These are phyloP conservation scores for Fusarium liriodendri DNA, from an alignment of 2,329 filamentous ascomycete genomes.

Conservation along the genomic window DNA sequence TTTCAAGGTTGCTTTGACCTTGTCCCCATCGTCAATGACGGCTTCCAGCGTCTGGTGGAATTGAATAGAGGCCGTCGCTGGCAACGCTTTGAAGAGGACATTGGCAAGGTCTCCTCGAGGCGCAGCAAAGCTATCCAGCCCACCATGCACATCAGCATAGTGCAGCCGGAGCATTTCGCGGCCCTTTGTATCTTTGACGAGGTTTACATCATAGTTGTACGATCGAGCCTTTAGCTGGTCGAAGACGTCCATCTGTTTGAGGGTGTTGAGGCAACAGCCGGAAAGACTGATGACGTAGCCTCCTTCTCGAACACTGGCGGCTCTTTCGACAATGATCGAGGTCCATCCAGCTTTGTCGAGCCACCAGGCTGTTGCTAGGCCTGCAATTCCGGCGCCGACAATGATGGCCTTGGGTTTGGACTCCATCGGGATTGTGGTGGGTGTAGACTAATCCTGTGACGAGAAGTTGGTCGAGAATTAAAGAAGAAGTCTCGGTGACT, in stretches of 20 bases:
- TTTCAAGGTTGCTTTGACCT: not conserved
- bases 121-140: not conserved
- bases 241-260: not conserved
- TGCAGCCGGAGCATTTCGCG: not conserved
- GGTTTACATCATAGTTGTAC: not conserved
- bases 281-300: not conserved
- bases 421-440: not conserved
- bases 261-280: not conserved
- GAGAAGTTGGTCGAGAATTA: not conserved
- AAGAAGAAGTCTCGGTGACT: not conserved
- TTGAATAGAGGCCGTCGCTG: not conserved
- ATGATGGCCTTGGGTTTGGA: not conserved
- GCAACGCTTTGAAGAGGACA: not conserved
- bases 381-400: not conserved
- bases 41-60: not conserved
- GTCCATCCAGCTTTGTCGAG: not conserved
- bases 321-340: not conserved
- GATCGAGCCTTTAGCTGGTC: not conserved
- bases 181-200: not conserved
- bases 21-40: not conserved
- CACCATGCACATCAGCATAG: not conserved
- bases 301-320: not conserved
- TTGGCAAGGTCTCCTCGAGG: not conserved
- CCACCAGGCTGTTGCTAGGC: not conserved
- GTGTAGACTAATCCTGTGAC: not conserved